Evolutionary conservation across 2,329 filamentous ascomycete species (phyloP).

Genomic region (Phialemonium atrogriseum): DNA sequence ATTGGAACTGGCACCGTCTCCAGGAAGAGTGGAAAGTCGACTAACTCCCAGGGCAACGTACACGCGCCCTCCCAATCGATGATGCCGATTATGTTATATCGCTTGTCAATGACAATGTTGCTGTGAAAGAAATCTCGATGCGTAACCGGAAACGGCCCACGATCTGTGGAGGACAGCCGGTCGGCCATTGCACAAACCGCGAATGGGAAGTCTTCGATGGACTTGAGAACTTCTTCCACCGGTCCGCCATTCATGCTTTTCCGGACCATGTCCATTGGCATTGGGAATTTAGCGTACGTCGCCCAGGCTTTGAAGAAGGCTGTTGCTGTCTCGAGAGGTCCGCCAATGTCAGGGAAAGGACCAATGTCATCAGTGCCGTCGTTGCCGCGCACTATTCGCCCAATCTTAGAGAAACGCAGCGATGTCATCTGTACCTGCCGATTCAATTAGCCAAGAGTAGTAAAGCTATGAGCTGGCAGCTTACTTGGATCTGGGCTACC

Average conservation of each 20-base stretch:
- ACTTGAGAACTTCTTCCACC: no score
- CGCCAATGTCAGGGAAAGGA: conserved; percentile 13
- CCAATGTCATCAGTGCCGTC: conserved; percentile 10
- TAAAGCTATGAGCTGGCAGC: no score
- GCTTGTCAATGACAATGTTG: conserved; percentile 4
- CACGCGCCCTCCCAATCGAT: conserved; percentile 9
- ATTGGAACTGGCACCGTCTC: conserved; percentile 1
- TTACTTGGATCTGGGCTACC: not conserved
- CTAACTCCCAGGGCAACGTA: conserved; percentile 7
- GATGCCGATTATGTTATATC: conserved; percentile 4
- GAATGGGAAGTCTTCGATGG: no score
- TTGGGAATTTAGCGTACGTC: conserved; percentile 5
- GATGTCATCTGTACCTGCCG: conserved; percentile 12
- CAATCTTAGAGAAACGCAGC: conserved; percentile 13
- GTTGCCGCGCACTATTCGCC: conserved; percentile 7
- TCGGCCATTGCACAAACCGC: not conserved
- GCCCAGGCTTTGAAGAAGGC: conserved; percentile 14
- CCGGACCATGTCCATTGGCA: conserved; percentile 1
- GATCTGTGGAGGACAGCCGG: not conserved
- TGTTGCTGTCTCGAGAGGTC: conserved; percentile 13
- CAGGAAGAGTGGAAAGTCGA: conserved; percentile 4
- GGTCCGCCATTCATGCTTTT: not conserved
- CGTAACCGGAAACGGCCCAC: conserved; percentile 1
- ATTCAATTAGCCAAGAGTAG: no score
- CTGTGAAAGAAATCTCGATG: conserved; percentile 3